Evolutionary conservation across 805 yeast species (phyloP).

Genomic region (Yarrowia deformans): DNA sequence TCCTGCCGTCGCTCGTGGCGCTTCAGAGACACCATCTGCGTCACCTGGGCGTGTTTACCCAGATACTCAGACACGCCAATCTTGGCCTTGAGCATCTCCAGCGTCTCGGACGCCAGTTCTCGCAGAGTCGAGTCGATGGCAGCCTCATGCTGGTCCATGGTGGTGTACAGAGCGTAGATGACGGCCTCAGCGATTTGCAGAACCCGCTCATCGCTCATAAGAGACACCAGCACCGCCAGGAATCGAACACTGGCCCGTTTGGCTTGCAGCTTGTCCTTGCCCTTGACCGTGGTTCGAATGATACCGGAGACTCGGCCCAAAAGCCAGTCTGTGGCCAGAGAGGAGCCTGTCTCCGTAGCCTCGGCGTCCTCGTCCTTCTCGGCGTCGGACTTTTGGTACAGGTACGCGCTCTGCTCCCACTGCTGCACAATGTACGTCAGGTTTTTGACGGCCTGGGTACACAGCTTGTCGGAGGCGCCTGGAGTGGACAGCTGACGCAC

Average conservation of each 20-base stretch:
- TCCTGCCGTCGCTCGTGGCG: constrained; percentile 79
- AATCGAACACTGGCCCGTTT: constrained; percentile 76
- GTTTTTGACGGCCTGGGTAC: constrained; percentile 69
- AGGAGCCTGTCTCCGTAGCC: constrained; percentile 42
- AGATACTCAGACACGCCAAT: constrained; percentile 77
- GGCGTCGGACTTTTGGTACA: constrained; percentile 26
- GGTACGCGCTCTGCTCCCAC: constrained; percentile 63
- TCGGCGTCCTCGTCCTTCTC: constrained; percentile 44
- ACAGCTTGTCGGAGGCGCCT: constrained; percentile 65
- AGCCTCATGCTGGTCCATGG: constrained; percentile 43
- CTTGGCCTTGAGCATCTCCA: constrained; percentile 68
- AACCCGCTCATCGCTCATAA: constrained; percentile 54
- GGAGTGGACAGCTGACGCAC: constrained; percentile 88
- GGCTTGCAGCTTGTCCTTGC: constrained; percentile 61
- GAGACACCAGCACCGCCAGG: constrained; percentile 67
- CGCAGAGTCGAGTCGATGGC: constrained; percentile 54
- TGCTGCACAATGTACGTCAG: constrained; percentile 64
- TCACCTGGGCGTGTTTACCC: constrained; percentile 66
- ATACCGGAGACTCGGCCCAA: constrained; percentile 66
- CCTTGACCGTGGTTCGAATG: constrained; percentile 69
- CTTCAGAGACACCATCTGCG: constrained; percentile 62
- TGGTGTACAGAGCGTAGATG: constrained; percentile 60
- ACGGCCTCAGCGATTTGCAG: constrained; percentile 57
- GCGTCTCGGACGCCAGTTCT: constrained; percentile 66
- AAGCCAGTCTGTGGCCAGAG: constrained; percentile 59